Base-by-base conservation (phyloP, 163 green algal species). In the Chloroidium sp. region DNA sequence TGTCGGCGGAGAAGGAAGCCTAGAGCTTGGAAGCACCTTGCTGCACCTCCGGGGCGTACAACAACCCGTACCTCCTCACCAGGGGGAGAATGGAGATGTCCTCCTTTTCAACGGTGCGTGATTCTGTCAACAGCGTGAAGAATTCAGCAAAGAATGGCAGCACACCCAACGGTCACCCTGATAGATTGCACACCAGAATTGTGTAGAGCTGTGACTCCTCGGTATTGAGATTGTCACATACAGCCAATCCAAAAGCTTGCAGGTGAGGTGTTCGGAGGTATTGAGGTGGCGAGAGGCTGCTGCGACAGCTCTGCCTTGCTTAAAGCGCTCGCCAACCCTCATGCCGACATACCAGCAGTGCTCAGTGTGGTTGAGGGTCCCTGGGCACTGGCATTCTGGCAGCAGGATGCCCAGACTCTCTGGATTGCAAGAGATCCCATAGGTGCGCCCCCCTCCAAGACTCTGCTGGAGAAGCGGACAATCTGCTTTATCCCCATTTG, bases 301-400 rank as follows among this genome's bases (percentile, higher is more conserved):
- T 93, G 87, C 79, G 91, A 94, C 61, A 81, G 67, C 1, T 60
- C 81, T 2, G 74, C 78, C 2, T 75, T 92, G 3, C 60, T 91
- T 62, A 1, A 76, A 0, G 83, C 77, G 1, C 69, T 93, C 62
- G 2, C 13, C 68, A 0, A 72, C 67, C 8, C 62, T 3, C 0
- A 57, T 72, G 0, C 78, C 59, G 67, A 81, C 57, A 79, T 91
- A 1, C 58, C 69, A 0, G n/a, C 57, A 0, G 57, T 89, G 1
- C 82, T 95, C n/a, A 84, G 84, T 13, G 14, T 8, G 8, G 62
- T 97, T 59, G 81, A 87, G 1, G 93, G 93, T 0, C 93, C 93
- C 0, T 97, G 93, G 93, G 85, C 92, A 1, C 72, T 94, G 0
- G 76, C 92, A 0, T 97, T 86, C 83, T 97, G 92, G 92, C 86